Base-by-base conservation (phyloP, 495 filamentous ascomycete species). In the Aspergillus cavernicola region DNA sequence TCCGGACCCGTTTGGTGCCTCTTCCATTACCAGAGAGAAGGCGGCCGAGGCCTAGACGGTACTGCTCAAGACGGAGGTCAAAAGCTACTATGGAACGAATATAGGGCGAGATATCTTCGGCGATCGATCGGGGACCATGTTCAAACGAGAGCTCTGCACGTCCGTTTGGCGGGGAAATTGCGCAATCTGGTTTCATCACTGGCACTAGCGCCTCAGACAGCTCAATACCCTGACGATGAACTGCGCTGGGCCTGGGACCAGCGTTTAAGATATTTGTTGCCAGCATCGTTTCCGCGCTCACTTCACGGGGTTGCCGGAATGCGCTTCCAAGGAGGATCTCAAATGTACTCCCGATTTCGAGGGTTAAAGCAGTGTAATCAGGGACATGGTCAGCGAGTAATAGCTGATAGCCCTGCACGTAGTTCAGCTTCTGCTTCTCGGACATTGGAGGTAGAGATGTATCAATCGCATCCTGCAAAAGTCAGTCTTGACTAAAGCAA, bases 21-120 rank as follows among this genome's bases (percentile, higher is more conserved):
- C 68, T 73, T 3, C 72, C 78, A 13, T 75, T 78, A 28, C 74
- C 68, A 32, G 80, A 80, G 15, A 91, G 65, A 2, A 92, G 61
- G 12, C 70, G 81, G 53, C 84, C 84, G 2, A 89, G 62, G 13
- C 76, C 78, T 12, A 82, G 57, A 0, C 91, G 77, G 55, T 89
- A 80, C 55, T 85, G 75, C 43, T 87, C 83, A 0, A 91, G 76
- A 10, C 74, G 76, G 3, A 83, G 69, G 55, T 96, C 92, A 60
- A 87, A 87, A 0, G 82, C 71, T 23, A 90, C 84, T 57, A 97
- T 96, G 9, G 77, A 72, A 16, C 93, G 85, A 18, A 95, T 78
- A 57, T 88, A 97, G 0, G 92, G 92, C 0, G 88, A 90, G 6
- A 96, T 68, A 53, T 98, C 93, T 38, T 86, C 76, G 4, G 74